Evolutionary conservation across 2,329 filamentous ascomycete species (phyloP).

Genomic region (Botrytis elliptica): DNA sequence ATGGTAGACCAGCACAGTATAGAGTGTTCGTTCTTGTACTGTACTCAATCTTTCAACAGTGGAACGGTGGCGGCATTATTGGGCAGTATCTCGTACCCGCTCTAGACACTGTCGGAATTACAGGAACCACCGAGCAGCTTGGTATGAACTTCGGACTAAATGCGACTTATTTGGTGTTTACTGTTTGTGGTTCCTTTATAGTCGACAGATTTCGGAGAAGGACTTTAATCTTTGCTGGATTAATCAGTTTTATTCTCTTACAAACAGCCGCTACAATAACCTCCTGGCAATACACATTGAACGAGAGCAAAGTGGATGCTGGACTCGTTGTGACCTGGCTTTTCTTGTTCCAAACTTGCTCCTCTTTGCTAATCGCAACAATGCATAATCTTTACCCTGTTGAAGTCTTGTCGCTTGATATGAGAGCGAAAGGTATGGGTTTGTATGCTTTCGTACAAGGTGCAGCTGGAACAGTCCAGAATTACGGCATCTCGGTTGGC

Average conservation of each 20-base stretch:
- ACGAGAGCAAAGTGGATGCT: slow-evolving; percentile 38
- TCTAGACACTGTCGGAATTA: slow-evolving; percentile 31
- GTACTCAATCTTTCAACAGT: slow-evolving; percentile 41
- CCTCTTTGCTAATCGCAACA: slow-evolving; percentile 46
- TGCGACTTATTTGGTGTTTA: slow-evolving; percentile 30
- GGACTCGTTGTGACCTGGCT: slow-evolving; percentile 48
- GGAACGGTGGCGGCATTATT: slow-evolving; percentile 35
- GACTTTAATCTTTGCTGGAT: slow-evolving; percentile 46
- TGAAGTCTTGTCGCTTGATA: slow-evolving; percentile 41
- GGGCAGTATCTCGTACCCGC: slow-evolving; percentile 31
- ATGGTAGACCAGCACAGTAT: slow-evolving; percentile 44
- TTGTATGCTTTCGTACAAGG: slow-evolving; percentile 36
- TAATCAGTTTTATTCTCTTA: slow-evolving; percentile 46
- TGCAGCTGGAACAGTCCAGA: slow-evolving; percentile 35
- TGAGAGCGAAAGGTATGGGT: slow-evolving; percentile 41
- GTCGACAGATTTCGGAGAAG: slow-evolving; percentile 35
- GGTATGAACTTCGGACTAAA: slow-evolving; percentile 30
- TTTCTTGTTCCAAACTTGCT: slow-evolving; percentile 49
- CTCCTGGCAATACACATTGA: slow-evolving; percentile 45
- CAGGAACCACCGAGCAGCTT: slow-evolving; percentile 24
- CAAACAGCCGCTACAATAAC: slow-evolving; percentile 49
- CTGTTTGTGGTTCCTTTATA: slow-evolving; percentile 27
- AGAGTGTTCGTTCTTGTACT: slow-evolving; percentile 46
- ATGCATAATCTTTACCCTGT: slow-evolving; percentile 40
- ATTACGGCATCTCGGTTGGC: slow-evolving; percentile 48